These are phyloP conservation scores for Monosporascus sp. DNA, from an alignment of 2,329 filamentous ascomycete genomes.

Conservation along the genomic window DNA sequence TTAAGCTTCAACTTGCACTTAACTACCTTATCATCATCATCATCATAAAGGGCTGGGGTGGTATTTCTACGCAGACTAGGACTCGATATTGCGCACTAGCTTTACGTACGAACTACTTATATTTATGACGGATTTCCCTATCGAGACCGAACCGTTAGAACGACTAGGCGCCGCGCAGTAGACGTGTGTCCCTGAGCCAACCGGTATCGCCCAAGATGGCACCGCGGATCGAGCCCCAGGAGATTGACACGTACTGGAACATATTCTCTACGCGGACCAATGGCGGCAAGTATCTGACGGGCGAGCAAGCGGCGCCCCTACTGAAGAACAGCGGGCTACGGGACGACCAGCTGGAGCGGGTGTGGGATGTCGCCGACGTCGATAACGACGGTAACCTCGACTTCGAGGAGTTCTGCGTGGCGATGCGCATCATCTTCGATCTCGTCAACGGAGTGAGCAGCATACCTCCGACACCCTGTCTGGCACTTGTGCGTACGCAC, in stretches of 20 bases:
- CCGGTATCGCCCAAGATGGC: constrained; percentile 37
- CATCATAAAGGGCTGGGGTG: no score
- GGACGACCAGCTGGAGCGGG: constrained; percentile 80
- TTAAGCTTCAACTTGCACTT: no score
- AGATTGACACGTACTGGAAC: constrained; percentile 63
- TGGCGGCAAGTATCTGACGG: constrained; percentile 54
- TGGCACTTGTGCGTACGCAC: neutral
- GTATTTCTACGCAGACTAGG: no score
- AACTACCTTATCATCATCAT: no score
- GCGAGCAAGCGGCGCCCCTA: constrained; percentile 57
- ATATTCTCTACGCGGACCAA: constrained; percentile 57
- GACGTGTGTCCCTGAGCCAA: neutral
- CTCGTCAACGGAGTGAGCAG: constrained; percentile 76
- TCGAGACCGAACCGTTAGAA: neutral
- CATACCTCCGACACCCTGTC: constrained; percentile 27
- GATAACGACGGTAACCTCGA: constrained; percentile 96
- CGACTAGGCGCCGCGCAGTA: no score
- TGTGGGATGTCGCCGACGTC: constrained; percentile 96
- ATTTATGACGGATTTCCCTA: neutral
- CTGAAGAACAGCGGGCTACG: constrained; percentile 59
- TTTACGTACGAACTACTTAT: neutral
- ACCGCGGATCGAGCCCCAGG: constrained; percentile 56
- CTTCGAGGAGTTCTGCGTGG: constrained; percentile 99
- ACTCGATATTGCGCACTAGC: no score
- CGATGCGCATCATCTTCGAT: constrained; percentile 97